Conservation (phyloP, 176 grass and related monocot genomes). For the Rhipidocladum racemiflorum region DNA sequence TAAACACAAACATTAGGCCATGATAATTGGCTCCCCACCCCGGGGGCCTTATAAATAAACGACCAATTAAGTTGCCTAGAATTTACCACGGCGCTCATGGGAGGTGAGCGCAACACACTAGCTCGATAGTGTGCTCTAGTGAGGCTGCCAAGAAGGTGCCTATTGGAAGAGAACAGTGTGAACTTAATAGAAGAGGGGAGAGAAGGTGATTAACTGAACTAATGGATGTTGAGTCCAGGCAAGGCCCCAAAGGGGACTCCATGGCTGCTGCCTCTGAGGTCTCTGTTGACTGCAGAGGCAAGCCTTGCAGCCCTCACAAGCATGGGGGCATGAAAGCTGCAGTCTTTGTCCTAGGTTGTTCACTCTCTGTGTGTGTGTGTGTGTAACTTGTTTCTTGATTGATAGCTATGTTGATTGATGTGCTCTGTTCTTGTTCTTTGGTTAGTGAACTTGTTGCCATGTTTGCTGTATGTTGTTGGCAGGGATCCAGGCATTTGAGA, state of each 20-base stretch:
- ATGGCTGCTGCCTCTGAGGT: constrained; percentile 48
- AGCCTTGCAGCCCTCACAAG: constrained; percentile 49
- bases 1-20: not conserved
- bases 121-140: constrained; percentile 23
- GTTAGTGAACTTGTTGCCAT: not conserved
- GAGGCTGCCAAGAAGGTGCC: constrained; percentile 7
- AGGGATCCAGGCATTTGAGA: constrained; percentile 85
- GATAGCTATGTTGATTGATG: not conserved
- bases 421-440: constrained; percentile 21
- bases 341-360: constrained; percentile 65
- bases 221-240: constrained; percentile 72
- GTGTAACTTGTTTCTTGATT: not conserved
- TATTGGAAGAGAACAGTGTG: constrained; percentile 3
- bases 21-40: constrained; percentile 10
- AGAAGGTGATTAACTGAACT: not conserved
- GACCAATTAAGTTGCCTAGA: constrained; percentile 30
- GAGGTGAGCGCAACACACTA: constrained; percentile 26
- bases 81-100: constrained; percentile 39
- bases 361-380: not conserved
- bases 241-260: constrained; percentile 45
- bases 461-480: not conserved
- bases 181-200: not conserved
- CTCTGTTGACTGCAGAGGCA: constrained; percentile 83
- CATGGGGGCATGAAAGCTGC: constrained; percentile 97
- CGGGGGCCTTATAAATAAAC: constrained; percentile 67